Base-by-base conservation (phyloP, 345 rosid genomes). In the Barbarea vulgaris region DNA sequence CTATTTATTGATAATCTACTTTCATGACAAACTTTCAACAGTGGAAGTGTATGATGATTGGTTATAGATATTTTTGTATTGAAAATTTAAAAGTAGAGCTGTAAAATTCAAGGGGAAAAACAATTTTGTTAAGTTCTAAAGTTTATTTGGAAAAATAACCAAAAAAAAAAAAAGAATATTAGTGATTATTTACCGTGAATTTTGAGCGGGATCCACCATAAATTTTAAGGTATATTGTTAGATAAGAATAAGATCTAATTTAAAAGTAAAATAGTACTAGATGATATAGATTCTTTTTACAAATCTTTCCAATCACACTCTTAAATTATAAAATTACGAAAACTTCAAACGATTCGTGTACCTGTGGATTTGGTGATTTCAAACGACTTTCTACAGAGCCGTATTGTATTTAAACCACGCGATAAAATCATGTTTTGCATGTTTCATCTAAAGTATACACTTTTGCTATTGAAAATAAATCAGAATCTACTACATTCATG, bases 1-100 rank as follows among this genome's bases (percentile, higher is more conserved):
- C 25, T 2, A 21, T 58, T 46, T 33, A 24, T 24, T 3, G 54
- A 46, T 33, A 5, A 27, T 19, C 25, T 52, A 53, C 7, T 54
- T 42, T 30, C 17, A 30, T 53, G 55, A 52, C 63, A 53, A 41
- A 63, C 53, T 44, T 44, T 63, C 53, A 42, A 62, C 34, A n/a
- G 6, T 9, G 9, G 0, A 27, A 27, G 6, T 54, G 17, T 52
- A 12, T 51, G 5, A 48, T 9, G 28, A 48, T 48, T 48, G 53
- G 52, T 47, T 47, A 18, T 3, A 47, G 22, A 18, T 47, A 37
- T 48, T 48, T 48, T 19, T 48, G 53, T 48, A 3, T 18, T 18
- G 1, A 10, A 18, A 48, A 48, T 18, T 48, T 19, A 19, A 48
- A 48, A 37, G 14, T 37, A 37, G 42, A 37, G 1, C 25, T 19